Evolutionary conservation across 164 flowering plant genomes (phyloP).

Genomic region (Buxus sempervirens): DNA sequence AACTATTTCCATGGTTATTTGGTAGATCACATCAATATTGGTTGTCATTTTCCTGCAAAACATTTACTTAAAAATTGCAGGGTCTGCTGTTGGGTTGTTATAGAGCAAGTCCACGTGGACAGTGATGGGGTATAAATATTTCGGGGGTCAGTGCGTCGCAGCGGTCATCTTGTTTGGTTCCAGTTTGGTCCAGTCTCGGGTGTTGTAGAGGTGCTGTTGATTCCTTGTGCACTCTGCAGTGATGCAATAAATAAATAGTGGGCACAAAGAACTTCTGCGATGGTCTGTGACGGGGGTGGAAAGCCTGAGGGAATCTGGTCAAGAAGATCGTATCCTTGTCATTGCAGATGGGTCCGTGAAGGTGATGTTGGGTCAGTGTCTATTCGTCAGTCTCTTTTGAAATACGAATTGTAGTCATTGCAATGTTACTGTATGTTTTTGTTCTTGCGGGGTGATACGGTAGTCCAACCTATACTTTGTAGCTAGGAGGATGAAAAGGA

Average conservation of each 20-base stretch:
- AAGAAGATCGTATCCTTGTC: background rate
- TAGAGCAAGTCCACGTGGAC: constrained; percentile 12
- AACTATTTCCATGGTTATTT: background rate
- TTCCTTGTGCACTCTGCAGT: constrained; percentile 3
- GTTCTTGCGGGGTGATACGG: too few species aligned
- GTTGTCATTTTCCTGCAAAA: too few species aligned
- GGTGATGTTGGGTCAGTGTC: too few species aligned
- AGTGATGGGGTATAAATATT: constrained; percentile 3
- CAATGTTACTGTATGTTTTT: too few species aligned
- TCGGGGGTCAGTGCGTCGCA: background rate
- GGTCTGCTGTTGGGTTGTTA: background rate
- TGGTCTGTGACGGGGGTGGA: too few species aligned
- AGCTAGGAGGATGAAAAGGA: background rate
- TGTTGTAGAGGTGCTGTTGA: constrained; percentile 16
- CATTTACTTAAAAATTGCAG: background rate
- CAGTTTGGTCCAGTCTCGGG: constrained; percentile 15
- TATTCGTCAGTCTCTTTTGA: too few species aligned
- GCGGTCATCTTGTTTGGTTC: constrained; percentile 11
- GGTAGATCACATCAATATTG: too few species aligned
- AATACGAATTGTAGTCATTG: too few species aligned
- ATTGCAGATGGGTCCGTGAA: too few species aligned
- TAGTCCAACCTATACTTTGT: background rate
- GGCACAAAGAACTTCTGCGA: too few species aligned
- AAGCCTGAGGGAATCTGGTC: too few species aligned
- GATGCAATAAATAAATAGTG: constrained; percentile 8